phyloP scores from a whole-genome alignment of 495 filamentous ascomycete genomes.

The Neurospora tetrasperma region DNA sequence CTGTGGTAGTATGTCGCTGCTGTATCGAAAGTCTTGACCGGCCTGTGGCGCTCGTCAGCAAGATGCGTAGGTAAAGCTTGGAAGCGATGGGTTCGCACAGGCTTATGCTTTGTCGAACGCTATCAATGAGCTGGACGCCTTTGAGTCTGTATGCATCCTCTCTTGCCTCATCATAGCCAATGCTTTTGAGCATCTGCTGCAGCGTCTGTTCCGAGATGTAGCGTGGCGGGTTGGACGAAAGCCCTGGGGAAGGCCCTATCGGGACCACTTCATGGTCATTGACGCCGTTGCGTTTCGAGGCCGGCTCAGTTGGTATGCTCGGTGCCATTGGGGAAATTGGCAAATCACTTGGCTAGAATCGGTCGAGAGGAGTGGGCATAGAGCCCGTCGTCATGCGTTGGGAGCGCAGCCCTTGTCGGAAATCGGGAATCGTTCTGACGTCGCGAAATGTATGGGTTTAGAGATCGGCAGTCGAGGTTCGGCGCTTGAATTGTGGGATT shows the following conservation, averaged over 20 bases:
- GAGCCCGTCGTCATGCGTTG: background rate
- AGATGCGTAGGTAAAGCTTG: background rate
- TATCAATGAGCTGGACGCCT: slow-evolving; percentile 74
- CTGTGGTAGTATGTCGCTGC: slow-evolving; percentile 81
- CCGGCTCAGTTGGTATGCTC: slow-evolving; percentile 7
- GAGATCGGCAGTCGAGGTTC: background rate
- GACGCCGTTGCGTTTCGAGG: slow-evolving; percentile 5
- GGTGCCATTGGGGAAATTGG: slow-evolving; percentile 13
- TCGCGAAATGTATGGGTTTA: background rate
- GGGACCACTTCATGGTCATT: slow-evolving; percentile 8
- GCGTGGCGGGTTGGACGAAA: slow-evolving; percentile 29
- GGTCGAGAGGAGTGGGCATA: background rate
- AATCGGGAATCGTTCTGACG: background rate
- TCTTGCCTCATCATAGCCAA: slow-evolving; percentile 28
- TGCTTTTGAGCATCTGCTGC: slow-evolving; percentile 26
- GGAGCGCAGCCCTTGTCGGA: background rate
- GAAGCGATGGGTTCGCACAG: slow-evolving; percentile 42
- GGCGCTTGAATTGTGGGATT: background rate
- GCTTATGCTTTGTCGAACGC: slow-evolving; percentile 57
- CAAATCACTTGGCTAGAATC: background rate
- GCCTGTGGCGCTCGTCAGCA: slow-evolving; percentile 32
- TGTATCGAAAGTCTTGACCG: slow-evolving; percentile 74
- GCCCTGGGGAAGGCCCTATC: slow-evolving; percentile 30
- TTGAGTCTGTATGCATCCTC: slow-evolving; percentile 65
- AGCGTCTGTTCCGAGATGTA: slow-evolving; percentile 30